Evolutionary conservation across 139 green algal species (phyloP).

Genomic region (Chlorella vulgaris): DNA sequence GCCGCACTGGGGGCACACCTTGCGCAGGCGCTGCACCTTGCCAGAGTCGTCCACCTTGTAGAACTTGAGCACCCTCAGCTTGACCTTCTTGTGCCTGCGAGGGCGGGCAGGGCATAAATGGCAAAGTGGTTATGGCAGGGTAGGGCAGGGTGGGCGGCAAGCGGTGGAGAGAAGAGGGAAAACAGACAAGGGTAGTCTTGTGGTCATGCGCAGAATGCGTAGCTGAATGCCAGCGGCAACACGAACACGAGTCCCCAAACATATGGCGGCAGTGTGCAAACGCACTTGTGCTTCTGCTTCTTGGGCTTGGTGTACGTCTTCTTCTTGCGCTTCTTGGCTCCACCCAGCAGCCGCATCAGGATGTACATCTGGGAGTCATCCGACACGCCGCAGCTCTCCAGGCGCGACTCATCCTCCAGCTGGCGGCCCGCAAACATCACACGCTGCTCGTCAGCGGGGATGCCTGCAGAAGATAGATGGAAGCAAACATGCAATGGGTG

Average conservation of each 20-base stretch:
- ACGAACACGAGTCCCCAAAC: not conserved
- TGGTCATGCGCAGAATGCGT: not conserved
- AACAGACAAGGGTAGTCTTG: not conserved
- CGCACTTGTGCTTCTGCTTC: slow-evolving; percentile 97
- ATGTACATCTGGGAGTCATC: slow-evolving; percentile 86
- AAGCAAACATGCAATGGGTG: not conserved
- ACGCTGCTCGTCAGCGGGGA: slow-evolving; percentile 74
- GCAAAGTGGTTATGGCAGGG: not conserved
- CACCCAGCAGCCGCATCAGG: slow-evolving; percentile 89
- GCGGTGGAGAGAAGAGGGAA: not conserved
- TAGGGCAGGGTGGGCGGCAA: not conserved
- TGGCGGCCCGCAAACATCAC: slow-evolving; percentile 84
- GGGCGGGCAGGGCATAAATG: not conserved
- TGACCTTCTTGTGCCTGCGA: slow-evolving; percentile 94
- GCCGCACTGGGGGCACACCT: slow-evolving; percentile 95
- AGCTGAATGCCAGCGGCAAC: not conserved
- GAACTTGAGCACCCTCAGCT: slow-evolving; percentile 75
- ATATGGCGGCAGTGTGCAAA: not conserved
- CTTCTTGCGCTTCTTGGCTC: slow-evolving; percentile 99
- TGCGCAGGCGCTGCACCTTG: slow-evolving; percentile 96
- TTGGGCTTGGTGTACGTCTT: slow-evolving; percentile 99
- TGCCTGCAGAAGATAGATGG: slow-evolving; percentile 49
- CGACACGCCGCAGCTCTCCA: slow-evolving; percentile 76
- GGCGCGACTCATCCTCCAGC: slow-evolving; percentile 67
- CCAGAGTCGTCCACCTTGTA: slow-evolving; percentile 96